phyloP scores from a whole-genome alignment of 2,329 filamentous ascomycete genomes.

The Zasmidium cellare region DNA sequence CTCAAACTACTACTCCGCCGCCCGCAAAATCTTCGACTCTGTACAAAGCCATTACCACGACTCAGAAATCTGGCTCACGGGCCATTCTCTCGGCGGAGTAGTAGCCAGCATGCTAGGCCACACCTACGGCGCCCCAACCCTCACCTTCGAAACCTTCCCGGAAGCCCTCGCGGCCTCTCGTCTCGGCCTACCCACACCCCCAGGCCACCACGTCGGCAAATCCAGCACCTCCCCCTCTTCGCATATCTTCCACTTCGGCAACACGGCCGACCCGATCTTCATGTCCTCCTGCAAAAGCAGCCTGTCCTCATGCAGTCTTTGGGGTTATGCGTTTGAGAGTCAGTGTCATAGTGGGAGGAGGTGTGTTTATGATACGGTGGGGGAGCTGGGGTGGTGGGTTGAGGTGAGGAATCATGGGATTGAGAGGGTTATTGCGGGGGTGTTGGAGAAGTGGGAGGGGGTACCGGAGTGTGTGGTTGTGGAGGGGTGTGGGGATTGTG shows the following conservation, averaged over 20 bases:
- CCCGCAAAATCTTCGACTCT: conserved; percentile 83
- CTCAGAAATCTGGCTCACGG: conserved; percentile 80
- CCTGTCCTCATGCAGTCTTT: conserved; percentile 82
- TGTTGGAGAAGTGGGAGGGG: conserved; percentile 75
- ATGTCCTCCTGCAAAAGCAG: conserved; percentile 90
- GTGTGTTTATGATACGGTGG: conserved; percentile 88
- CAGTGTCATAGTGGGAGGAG: conserved; percentile 82
- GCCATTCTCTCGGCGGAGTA: conserved; percentile 86
- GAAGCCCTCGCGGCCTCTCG: conserved; percentile 82
- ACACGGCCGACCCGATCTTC: conserved; percentile 90
- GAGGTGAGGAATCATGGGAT: conserved; percentile 89
- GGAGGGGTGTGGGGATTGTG: not conserved
- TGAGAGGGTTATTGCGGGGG: conserved; percentile 78
- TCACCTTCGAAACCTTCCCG: conserved; percentile 88
- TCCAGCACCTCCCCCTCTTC: no score
- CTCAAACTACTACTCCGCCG: conserved; percentile 85
- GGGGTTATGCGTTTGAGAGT: conserved; percentile 87
- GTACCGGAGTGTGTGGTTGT: conserved; percentile 53
- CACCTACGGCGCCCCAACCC: conserved; percentile 83
- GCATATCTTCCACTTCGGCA: conserved; percentile 84
- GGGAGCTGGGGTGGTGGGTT: conserved; percentile 85
- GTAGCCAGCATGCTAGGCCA: conserved; percentile 80
- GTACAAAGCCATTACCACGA: conserved; percentile 82
- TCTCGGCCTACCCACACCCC: conserved; percentile 79
- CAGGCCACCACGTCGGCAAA: conserved; percentile 68